Evolutionary conservation across 257 asterid genomes (phyloP).

Genomic region (Scutellaria minor): DNA sequence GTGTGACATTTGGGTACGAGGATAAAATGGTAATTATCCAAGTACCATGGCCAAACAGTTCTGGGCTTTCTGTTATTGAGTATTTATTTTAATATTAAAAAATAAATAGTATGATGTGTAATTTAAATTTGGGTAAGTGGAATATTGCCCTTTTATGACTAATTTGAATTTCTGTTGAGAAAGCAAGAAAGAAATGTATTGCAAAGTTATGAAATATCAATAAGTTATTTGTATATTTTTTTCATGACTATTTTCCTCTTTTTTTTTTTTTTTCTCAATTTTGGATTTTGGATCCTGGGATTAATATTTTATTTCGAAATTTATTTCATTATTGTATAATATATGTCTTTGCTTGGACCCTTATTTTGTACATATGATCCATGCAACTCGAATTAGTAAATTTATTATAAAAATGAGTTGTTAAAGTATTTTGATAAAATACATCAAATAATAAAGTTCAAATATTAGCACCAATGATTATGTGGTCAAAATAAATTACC

Average conservation of each 20-base stretch:
- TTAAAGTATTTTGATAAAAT: no score
- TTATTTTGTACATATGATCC: no score
- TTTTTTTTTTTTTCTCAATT: neutral
- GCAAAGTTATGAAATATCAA: neutral
- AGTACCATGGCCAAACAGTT: conserved; percentile 61
- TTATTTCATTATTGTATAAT: no score
- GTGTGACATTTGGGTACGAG: conserved; percentile 47
- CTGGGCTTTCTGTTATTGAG: conserved; percentile 49
- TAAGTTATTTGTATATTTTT: neutral
- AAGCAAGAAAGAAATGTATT: conserved; percentile 10
- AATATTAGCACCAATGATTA: no score
- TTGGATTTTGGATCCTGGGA: no score
- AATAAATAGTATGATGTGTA: conserved; percentile 33
- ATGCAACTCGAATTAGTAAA: no score
- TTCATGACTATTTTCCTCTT: neutral
- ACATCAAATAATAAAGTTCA: no score
- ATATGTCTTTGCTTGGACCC: no score
- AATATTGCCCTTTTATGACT: conserved; percentile 5
- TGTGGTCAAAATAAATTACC: no score
- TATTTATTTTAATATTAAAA: conserved; percentile 50
- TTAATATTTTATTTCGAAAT: no score
- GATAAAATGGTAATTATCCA: conserved; percentile 50
- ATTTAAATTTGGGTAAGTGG: neutral
- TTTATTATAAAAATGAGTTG: no score
- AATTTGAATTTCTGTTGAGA: neutral